Percentiles rank a stretch among this genome's conserved stretches.
Evolutionary conservation across 768 basidiomycete genomes (phyloP).

Genomic region (Boletus insuetus): DNA sequence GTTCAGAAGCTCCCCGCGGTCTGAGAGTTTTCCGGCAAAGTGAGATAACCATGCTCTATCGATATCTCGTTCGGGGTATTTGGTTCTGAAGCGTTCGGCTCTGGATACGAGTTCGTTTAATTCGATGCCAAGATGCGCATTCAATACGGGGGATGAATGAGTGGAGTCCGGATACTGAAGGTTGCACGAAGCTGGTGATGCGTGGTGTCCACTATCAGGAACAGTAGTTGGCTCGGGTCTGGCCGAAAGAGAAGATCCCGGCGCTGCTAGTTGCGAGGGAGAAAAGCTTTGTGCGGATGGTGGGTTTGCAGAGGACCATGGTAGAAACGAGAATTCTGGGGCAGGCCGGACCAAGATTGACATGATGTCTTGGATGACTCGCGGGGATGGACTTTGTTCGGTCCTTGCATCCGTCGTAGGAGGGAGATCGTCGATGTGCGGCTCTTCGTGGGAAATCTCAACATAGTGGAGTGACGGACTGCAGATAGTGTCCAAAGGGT

Average conservation of each 20-base stretch:
- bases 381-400: conserved; percentile 25
- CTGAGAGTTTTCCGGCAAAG: conserved; percentile 66
- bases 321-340: conserved; percentile 4
- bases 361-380: conserved; percentile 32
- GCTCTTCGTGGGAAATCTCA: background rate
- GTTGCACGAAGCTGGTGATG: background rate
- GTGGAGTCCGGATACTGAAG: background rate
- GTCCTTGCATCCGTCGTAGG: background rate
- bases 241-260: background rate
- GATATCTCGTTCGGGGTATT: conserved; percentile 56
- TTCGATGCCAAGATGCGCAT: conserved; percentile 61
- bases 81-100: conserved; percentile 51
- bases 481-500: conserved; percentile 40
- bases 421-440: background rate
- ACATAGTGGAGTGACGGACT: background rate
- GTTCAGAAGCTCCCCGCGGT: conserved; percentile 51
- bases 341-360: conserved; percentile 26
- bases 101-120: conserved; percentile 52
- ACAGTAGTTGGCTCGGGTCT: background rate
- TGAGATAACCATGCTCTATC: conserved; percentile 64
- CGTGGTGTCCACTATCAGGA: background rate
- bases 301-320: conserved; percentile 5
- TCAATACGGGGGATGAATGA: conserved; percentile 48
- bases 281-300: background rate
- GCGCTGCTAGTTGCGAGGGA: background rate